A percentile compares a stretch with the other conserved stretches of the same genome.
These are phyloP conservation scores for Pseudoperonospora humuli DNA, from an alignment of 352 stramenopile genomes.

Conservation along the genomic window DNA sequence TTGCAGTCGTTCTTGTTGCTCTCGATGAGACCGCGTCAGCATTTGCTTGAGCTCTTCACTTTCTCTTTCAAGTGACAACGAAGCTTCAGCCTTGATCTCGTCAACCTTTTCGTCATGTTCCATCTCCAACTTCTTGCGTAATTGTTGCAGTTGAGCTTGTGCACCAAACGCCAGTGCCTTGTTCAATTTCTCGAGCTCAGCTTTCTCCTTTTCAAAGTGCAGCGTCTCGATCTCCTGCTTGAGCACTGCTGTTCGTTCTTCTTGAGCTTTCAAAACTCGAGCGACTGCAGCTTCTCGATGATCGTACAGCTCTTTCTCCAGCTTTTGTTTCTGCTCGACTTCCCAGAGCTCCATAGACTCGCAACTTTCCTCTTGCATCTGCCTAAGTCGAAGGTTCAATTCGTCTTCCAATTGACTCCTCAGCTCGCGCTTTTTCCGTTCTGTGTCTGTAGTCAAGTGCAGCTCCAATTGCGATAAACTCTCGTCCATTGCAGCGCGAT, in stretches of 20 bases:
- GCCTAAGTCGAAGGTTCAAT: conserved; percentile 13
- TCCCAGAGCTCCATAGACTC: conserved; percentile 30
- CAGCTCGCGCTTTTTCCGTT: conserved; percentile 27
- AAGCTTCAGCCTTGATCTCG: no score
- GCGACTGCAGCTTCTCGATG: conserved; percentile 35
- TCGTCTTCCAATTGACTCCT: conserved; percentile 32
- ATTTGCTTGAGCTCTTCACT: no score
- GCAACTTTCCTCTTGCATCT: conserved; percentile 28
- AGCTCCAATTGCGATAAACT: conserved; percentile 30
- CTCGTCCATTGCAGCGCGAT: conserved; percentile 34
- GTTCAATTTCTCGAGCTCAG: conserved; percentile 48
- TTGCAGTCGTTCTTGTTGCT: no score
- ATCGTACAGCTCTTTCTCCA: conserved; percentile 39
- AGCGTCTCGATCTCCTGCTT: no score
- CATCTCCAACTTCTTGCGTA: no score
- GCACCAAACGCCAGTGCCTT: conserved; percentile 52
- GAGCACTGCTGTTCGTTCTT: conserved; percentile 34
- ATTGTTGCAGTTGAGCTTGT: no score
- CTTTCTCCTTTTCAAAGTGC: conserved; percentile 37
- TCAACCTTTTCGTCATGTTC: no score
- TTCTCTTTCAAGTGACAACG: no score
- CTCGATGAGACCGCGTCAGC: no score
- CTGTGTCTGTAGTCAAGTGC: conserved; percentile 29
- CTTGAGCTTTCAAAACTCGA: conserved; percentile 36
- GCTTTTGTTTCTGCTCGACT: conserved; percentile 29